Conservation (phyloP, 2,329 filamentous ascomycete genomes). For the Arthrobotrys entomopaga region DNA sequence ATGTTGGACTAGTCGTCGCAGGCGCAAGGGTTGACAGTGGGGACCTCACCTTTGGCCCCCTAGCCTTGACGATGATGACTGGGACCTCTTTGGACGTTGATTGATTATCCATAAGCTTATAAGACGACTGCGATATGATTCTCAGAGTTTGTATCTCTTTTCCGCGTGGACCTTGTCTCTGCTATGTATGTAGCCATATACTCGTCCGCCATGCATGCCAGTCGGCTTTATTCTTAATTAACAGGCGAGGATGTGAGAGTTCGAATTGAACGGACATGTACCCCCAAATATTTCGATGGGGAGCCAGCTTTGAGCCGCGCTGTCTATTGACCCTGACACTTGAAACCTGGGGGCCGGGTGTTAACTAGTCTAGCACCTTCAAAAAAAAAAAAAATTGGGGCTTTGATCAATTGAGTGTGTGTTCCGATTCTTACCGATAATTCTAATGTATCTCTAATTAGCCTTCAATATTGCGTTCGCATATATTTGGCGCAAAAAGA, state of each 20-base stretch:
- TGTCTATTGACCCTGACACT: constrained; percentile 2
- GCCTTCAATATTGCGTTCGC: constrained; percentile 3
- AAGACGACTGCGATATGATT: constrained; percentile 32
- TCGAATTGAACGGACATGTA: constrained; percentile 1
- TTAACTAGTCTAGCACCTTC: no score
- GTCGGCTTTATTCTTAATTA: not conserved
- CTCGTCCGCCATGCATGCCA: not conserved
- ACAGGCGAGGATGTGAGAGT: not conserved
- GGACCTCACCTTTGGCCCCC: constrained; percentile 25
- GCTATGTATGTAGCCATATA: constrained; percentile 15
- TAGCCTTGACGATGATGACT: constrained; percentile 21
- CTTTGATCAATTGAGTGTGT: not conserved
- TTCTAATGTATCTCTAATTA: constrained; percentile 28
- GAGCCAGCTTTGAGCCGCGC: constrained; percentile 9
- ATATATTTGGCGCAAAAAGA: not conserved
- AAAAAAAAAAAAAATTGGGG: not conserved
- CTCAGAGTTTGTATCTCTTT: constrained; percentile 17
- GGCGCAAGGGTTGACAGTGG: constrained; percentile 9
- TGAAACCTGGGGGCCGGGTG: constrained; percentile 1
- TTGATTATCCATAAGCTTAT: constrained; percentile 43
- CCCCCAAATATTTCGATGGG: constrained; percentile 36
- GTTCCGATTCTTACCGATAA: constrained; percentile 18
- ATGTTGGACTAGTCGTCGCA: not conserved
- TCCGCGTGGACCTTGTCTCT: constrained; percentile 48
- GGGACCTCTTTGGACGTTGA: not conserved